Evolutionary conservation across 148 eudicot species (phyloP).

Genomic region (Rhododendron ovatum): DNA sequence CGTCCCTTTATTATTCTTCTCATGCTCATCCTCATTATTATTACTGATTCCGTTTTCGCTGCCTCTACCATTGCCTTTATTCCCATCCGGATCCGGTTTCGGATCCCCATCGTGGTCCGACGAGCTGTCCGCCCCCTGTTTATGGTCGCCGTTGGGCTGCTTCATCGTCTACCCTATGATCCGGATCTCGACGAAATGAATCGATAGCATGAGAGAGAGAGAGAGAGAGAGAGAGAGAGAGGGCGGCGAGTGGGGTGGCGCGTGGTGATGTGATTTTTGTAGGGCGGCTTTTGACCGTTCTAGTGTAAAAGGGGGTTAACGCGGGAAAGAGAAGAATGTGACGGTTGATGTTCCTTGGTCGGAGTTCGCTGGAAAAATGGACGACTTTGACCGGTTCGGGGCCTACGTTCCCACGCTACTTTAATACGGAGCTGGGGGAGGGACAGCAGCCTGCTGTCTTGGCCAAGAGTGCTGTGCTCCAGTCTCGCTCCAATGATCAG

Average conservation of each 20-base stretch:
- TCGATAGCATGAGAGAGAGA: background rate
- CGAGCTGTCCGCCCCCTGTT: background rate
- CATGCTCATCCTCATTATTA: background rate
- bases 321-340: background rate
- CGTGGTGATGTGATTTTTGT: background rate
- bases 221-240: background rate
- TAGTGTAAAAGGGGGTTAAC: background rate
- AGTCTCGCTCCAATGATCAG: too few species aligned
- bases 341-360: background rate
- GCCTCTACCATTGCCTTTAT: background rate
- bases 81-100: slow-evolving; percentile 1
- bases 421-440: too few species aligned
- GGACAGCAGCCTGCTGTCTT: too few species aligned
- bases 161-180: slow-evolving; percentile 6
- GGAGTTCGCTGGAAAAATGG: background rate
- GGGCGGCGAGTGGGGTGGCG: slow-evolving; percentile 1
- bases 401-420: too few species aligned
- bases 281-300: background rate
- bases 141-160: slow-evolving; percentile 6
- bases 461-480: too few species aligned
- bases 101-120: slow-evolving; percentile 5
- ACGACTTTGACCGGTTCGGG: background rate
- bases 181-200: background rate
- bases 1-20: background rate
- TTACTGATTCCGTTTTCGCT: background rate